These are phyloP conservation scores for Apophysomyces sp. DNA, from an alignment of 371 early-diverging fungal species.

Conservation along the genomic window DNA sequence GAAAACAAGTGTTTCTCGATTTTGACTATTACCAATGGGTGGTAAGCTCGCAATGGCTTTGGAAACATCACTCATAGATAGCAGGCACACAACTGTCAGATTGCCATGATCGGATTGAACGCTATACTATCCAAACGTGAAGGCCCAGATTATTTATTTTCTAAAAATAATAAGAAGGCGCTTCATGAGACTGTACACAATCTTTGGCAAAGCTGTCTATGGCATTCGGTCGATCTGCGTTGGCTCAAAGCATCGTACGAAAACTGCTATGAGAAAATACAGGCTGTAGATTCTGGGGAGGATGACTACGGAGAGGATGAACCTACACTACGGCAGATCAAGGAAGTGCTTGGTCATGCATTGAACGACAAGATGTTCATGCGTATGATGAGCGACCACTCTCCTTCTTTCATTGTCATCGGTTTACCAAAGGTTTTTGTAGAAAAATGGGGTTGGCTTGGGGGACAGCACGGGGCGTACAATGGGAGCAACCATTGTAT, in stretches of 20 bases:
- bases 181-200: conserved; percentile 61
- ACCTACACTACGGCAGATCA: conserved; percentile 31
- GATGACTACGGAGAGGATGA: conserved; percentile 40
- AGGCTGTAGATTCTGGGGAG: conserved; percentile 16
- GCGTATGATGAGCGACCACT: conserved; percentile 31
- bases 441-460: conserved; percentile 25
- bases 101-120: conserved; percentile 67
- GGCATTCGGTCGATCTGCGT: conserved; percentile 47
- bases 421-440: conserved; percentile 35
- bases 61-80: neutral
- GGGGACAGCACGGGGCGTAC: conserved; percentile 23
- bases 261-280: conserved; percentile 21
- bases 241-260: conserved; percentile 16
- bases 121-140: conserved; percentile 59
- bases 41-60: conserved; percentile 6
- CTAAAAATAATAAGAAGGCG: conserved; percentile 53
- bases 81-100: conserved; percentile 60
- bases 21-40: conserved; percentile 63
- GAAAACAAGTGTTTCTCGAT: conserved; percentile 48
- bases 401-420: conserved; percentile 28
- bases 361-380: conserved; percentile 29
- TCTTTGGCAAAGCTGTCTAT: conserved; percentile 62
- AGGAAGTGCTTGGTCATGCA: conserved; percentile 26
- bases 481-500: conserved; percentile 14
- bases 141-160: conserved; percentile 73